Evolutionary conservation across 2,329 filamentous ascomycete species (phyloP).

Genomic region (Trichoderma sp.): DNA sequence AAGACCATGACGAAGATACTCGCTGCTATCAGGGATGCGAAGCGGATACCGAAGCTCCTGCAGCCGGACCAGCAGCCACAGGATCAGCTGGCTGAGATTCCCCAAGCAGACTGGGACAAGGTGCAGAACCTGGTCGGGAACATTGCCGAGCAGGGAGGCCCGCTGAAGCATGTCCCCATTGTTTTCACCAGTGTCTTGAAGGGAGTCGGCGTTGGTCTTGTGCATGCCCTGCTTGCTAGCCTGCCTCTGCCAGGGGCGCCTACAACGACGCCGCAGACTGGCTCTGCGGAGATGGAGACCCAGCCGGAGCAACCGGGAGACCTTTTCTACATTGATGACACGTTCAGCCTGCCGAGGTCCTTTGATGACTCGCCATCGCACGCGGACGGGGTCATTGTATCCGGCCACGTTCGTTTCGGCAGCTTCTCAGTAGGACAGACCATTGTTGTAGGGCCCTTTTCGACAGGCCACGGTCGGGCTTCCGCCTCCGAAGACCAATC

Average conservation of each 20-base stretch:
- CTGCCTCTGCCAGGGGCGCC: conserved; percentile 66
- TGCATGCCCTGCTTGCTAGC: conserved; percentile 78
- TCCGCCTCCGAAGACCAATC: conserved; percentile 49
- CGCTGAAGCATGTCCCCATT: conserved; percentile 70
- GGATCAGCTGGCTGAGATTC: conserved; percentile 59
- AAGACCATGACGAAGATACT: conserved; percentile 73
- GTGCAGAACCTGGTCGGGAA: conserved; percentile 58
- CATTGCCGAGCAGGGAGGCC: conserved; percentile 49
- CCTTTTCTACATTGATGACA: conserved; percentile 89
- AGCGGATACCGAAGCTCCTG: conserved; percentile 75
- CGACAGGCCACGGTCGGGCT: conserved; percentile 50
- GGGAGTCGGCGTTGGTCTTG: conserved; percentile 75
- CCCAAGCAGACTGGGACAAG: conserved; percentile 58
- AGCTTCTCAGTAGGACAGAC: conserved; percentile 75
- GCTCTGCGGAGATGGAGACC: conserved; percentile 57
- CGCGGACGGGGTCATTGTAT: conserved; percentile 68
- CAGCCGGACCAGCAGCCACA: conserved; percentile 53
- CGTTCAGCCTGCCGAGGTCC: conserved; percentile 73
- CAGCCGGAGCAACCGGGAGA: conserved; percentile 63
- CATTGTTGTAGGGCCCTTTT: conserved; percentile 79
- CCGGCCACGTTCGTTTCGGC: conserved; percentile 81
- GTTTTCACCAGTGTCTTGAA: conserved; percentile 84
- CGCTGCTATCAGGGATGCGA: conserved; percentile 73
- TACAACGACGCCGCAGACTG: conserved; percentile 50
- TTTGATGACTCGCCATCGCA: conserved; percentile 43